Evolutionary conservation across 2,329 filamentous ascomycete species (phyloP), one percentile per base, ranked within the genome.

Genomic region (Aspergillus quadricinctus): DNA sequence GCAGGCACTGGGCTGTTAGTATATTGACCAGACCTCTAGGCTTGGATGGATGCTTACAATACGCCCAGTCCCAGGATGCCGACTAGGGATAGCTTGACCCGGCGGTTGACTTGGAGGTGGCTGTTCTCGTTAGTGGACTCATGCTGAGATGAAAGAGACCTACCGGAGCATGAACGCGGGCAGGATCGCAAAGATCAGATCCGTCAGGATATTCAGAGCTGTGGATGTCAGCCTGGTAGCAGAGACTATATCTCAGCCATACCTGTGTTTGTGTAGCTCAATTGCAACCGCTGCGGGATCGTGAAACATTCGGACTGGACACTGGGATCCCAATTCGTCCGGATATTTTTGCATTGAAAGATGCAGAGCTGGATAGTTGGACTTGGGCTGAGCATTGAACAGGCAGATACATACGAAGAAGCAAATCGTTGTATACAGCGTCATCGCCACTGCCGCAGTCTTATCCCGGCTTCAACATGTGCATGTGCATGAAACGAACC

Each of bases 261-360:
- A 67, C 65, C 53, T 5, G 68, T 65, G 59, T 79, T 78, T 21
- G 74, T 72, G 56, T 79, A 81, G 10, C 75, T 74, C 1, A 83
- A 66, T 0, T 63, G 69, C 29, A 77, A 69, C 4, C 81, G 66
- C 0, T 75, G 78, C 1, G 50, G 49, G 5, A 64, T 56, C 0
- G 68, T 55, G 74, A 78, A 83, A 59, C 80, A 82, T 1, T 67
- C 73, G 0, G 72, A 66, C 9, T 71, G 63, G 1, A 77, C 68
- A 0, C 62, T 64, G 0, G 41, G 48, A 58, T 83, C 77, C 80
- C 80, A 83, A 28, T 75, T 70, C 0, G 76, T 58, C 5, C 73
- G 70, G 1, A 82, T 65, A 45, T 81, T 72, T 5, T 71, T 74
- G 50, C 81, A 83, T 56, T 83, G 79, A 1, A 81, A 64, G 1